A percentile compares a stretch with the other conserved stretches of the same genome.
phyloP scores from a whole-genome alignment of 2,329 filamentous ascomycete species.

The Zymoseptoria crescenta region DNA sequence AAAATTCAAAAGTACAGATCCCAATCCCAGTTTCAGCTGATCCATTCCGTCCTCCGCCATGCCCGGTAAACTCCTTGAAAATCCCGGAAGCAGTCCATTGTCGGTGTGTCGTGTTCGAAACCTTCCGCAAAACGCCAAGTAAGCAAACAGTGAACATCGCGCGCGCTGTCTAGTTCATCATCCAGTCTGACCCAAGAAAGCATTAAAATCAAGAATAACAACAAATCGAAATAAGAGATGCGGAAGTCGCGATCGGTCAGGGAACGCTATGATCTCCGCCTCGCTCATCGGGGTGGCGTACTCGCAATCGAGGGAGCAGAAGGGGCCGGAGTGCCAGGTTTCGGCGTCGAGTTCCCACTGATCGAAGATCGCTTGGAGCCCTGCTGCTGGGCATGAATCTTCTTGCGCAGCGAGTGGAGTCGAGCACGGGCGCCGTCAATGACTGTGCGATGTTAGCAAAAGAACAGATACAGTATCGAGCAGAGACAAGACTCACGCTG shows the following conservation, averaged over 20 bases:
- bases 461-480: not conserved
- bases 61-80: not conserved
- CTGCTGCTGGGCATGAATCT: constrained; percentile 35
- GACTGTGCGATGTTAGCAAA: constrained; percentile 32
- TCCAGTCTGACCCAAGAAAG: too few species aligned
- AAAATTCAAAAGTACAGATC: not conserved
- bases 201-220: not conserved
- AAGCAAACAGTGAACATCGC: too few species aligned
- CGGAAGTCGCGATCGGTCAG: too few species aligned
- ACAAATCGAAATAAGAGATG: too few species aligned
- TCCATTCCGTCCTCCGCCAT: not conserved
- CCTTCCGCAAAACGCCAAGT: too few species aligned
- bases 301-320: constrained; percentile 12
- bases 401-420: constrained; percentile 38
- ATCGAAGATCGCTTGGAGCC: constrained; percentile 19
- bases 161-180: too few species aligned
- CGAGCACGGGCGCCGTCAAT: constrained; percentile 39
- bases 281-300: constrained; percentile 14
- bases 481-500: constrained; percentile 51
- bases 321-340: constrained; percentile 9
- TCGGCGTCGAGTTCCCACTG: constrained; percentile 14
- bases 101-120: not conserved
- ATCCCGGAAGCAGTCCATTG: not conserved
- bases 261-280: not conserved
- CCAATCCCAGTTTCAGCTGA: not conserved